Percentiles rank a stretch among this genome's conserved stretches.
Conservation (phyloP, 495 filamentous ascomycete genomes). For the Hapsidospora chrysogenum region DNA sequence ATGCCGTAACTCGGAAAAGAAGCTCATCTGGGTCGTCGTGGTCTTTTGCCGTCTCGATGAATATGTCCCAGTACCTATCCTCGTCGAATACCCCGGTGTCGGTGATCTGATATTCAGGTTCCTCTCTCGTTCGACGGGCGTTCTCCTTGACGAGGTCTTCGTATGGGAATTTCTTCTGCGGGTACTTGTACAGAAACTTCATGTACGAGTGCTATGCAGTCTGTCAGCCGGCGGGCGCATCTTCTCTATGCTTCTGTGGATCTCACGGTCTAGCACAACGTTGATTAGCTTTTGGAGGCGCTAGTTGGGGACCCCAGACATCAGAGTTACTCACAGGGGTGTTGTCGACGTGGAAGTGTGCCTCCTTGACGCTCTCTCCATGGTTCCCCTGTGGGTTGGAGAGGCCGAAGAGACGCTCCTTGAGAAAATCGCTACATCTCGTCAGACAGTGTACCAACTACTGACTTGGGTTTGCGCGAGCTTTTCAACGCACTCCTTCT, state of each 20-base stretch:
- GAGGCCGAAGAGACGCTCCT: conserved; percentile 85
- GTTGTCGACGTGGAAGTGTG: conserved; percentile 92
- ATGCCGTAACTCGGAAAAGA: conserved; percentile 86
- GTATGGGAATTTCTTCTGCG: conserved; percentile 82
- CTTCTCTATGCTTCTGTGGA: neutral
- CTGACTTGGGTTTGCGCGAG: neutral
- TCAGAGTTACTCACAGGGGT: conserved; percentile 39
- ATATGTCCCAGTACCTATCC: conserved; percentile 88
- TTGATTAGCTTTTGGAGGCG: too few relatives aligned
- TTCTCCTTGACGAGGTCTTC: conserved; percentile 74
- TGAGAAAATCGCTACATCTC: conserved; percentile 59
- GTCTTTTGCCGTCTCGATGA: conserved; percentile 93
- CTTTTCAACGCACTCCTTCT: conserved; percentile 80
- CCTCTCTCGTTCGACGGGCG: conserved; percentile 50
- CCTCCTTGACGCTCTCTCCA: conserved; percentile 91
- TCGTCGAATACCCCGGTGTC: conserved; percentile 90
- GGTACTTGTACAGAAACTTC: conserved; percentile 97
- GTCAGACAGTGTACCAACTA: conserved; percentile 1
- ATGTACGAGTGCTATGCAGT: conserved; percentile 77
- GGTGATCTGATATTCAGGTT: conserved; percentile 78
- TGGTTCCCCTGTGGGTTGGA: conserved; percentile 95
- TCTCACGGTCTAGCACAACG: neutral
- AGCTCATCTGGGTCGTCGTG: conserved; percentile 76
- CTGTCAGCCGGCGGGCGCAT: conserved; percentile 5
- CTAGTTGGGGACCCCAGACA: too few relatives aligned